phyloP scores from a whole-genome alignment of 768 basidiomycete genomes.

The Rhodocollybia butyracea region DNA sequence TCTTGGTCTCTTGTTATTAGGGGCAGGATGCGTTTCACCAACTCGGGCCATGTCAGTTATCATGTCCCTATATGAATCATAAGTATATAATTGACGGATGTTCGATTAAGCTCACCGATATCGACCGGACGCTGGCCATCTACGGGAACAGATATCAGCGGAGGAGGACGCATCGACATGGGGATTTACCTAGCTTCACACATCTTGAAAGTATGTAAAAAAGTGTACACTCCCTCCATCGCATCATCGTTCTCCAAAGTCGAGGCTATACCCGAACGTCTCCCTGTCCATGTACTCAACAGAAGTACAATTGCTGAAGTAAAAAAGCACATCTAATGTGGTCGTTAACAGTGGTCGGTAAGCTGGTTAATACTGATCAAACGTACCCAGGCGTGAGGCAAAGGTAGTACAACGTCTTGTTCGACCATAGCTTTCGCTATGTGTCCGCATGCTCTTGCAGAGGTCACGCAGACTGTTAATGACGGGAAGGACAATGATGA shows the following conservation, averaged over 20 bases:
- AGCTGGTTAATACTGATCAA: background rate
- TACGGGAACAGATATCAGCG: constrained; percentile 10
- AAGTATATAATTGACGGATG: background rate
- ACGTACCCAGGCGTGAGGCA: constrained; percentile 35
- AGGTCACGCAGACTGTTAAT: constrained; percentile 12
- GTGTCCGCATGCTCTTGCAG: constrained; percentile 7
- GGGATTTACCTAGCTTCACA: constrained; percentile 35
- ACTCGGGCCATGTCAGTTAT: constrained; percentile 29
- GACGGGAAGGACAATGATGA: constrained; percentile 12
- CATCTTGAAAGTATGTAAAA: constrained; percentile 47
- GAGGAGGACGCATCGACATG: background rate
- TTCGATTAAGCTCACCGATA: constrained; percentile 26
- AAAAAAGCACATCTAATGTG: constrained; percentile 30
- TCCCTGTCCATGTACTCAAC: constrained; percentile 64
- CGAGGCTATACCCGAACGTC: constrained; percentile 39
- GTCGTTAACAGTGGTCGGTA: constrained; percentile 4
- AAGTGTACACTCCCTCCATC: constrained; percentile 58
- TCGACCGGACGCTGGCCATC: constrained; percentile 41
- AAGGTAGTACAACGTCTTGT: constrained; percentile 19
- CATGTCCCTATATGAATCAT: constrained; percentile 30
- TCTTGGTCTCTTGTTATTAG: constrained; percentile 7
- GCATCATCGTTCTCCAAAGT: constrained; percentile 51
- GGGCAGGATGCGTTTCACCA: constrained; percentile 1
- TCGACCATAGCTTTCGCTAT: constrained; percentile 1
- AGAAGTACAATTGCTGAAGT: constrained; percentile 52